Base-by-base conservation (phyloP, 306 rosid species). In the Echinosophora koreensis region DNA sequence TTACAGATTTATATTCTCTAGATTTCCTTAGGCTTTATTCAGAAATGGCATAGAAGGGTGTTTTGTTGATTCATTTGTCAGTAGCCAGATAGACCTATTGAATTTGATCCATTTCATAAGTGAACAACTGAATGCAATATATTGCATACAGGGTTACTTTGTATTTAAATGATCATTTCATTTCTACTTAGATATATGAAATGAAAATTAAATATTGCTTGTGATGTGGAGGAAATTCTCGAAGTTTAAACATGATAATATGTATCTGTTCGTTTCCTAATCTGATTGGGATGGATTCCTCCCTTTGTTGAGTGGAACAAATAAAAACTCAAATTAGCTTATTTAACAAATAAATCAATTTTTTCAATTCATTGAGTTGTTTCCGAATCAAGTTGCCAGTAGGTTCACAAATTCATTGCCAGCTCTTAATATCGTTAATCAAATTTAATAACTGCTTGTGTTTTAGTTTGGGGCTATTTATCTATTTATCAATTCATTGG, bases 1-100 rank as follows among this genome's bases (percentile, higher is more conserved):
- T 54, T 35, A 16, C 64, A 54, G 50, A 9, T 71, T 71, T 5
- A 37, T 39, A 51, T 55, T 55, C 11, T 32, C 76, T 37, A 11
- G 11, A 16, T n/a, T 49, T 30, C 16, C 73, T 41, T 5, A 42
- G 54, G 37, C 39, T 12, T 28, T 72, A 39, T 11, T 42, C 16
- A 14, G n/a, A 71, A 37, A 9, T 54, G 76, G 52, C 39, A 10
- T 10, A 9, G 47, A 10, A 34, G 8, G 62, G 12, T 10, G 5
- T 14, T 32, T 41, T 58, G 9, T 44, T 16, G 39, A 54, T 16
- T 73, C 67, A 59, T 4, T 55, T 72, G 51, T 5, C 35, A 56
- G 41, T 39, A 38, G 18, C 14, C 64, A 37, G n/a, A 22, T 56
- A 11, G 14, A 4, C 9, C 66, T 59, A 5, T 32, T 47, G 17